These are phyloP conservation scores for Myrmaecium sp. DNA, from an alignment of 2,329 filamentous ascomycete genomes.

Conservation along the genomic window DNA sequence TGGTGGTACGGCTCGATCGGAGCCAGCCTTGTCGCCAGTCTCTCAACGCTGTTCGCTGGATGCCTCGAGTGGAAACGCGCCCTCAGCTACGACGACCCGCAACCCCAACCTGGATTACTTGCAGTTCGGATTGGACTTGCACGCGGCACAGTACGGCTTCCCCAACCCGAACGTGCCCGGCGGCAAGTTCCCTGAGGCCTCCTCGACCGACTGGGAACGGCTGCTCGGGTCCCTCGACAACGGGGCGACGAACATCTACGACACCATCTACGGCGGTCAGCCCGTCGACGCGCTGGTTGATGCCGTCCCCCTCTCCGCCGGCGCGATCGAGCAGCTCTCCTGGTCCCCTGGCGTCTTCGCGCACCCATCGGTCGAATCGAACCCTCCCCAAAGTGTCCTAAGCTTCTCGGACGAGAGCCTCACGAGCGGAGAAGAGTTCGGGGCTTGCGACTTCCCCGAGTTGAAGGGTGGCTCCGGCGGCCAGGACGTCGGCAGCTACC, in stretches of 20 bases:
- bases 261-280: constrained; percentile 59
- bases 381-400: constrained; percentile 34
- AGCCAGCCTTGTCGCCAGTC: constrained; percentile 28
- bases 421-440: constrained; percentile 31
- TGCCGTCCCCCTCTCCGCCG: constrained; percentile 13
- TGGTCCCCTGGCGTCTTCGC: constrained; percentile 20
- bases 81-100: constrained; percentile 10
- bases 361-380: constrained; percentile 11
- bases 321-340: constrained; percentile 13
- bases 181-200: constrained; percentile 31
- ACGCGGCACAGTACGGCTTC: constrained; percentile 10
- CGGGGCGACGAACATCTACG: constrained; percentile 68
- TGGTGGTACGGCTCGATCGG: constrained; percentile 26
- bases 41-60: constrained; percentile 18
- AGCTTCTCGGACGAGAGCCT: constrained; percentile 45
- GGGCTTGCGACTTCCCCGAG: constrained; percentile 12
- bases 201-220: constrained; percentile 64
- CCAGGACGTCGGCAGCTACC: too few relatives aligned
- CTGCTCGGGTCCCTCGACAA: constrained; percentile 65
- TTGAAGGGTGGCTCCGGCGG: constrained; percentile 6
- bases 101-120: constrained; percentile 31
- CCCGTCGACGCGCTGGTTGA: constrained; percentile 24
- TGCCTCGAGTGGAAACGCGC: constrained; percentile 18
- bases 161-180: constrained; percentile 10
- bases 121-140: constrained; percentile 25